Conservation (phyloP, 2,329 filamentous ascomycete genomes). For the Purpureocillium lavendulum region DNA sequence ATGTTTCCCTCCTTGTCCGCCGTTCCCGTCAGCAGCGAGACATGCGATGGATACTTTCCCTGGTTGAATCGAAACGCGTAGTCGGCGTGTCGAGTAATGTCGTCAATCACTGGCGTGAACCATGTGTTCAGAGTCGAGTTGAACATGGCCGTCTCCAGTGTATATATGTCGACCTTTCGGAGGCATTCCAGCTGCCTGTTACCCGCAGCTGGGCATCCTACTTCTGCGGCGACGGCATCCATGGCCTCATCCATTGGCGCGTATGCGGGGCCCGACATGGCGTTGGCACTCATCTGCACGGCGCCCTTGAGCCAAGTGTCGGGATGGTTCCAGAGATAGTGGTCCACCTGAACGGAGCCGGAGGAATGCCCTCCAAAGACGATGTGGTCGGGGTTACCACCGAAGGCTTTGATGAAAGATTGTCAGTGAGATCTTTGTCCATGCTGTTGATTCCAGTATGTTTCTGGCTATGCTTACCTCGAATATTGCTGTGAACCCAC, state of each 20-base stretch:
- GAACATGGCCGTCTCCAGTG: too few relatives aligned
- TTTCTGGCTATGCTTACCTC: too few relatives aligned
- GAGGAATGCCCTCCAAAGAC: constrained; percentile 34
- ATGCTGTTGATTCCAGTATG: too few relatives aligned
- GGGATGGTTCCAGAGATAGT: constrained; percentile 33
- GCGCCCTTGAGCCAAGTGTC: constrained; percentile 27
- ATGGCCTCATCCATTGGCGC: constrained; percentile 26
- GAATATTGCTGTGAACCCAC: too few relatives aligned
- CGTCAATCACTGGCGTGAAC: constrained; percentile 30
- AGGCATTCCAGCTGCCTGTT: constrained; percentile 27
- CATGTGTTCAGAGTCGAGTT: constrained; percentile 25
- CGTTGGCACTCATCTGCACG: constrained; percentile 33
- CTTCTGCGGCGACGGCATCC: constrained; percentile 25
- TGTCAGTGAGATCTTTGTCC: too few relatives aligned
- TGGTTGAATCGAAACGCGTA: constrained; percentile 10
- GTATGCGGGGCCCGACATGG: constrained; percentile 28
- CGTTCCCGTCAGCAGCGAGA: constrained; percentile 26
- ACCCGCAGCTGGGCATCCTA: constrained; percentile 22
- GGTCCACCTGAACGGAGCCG: constrained; percentile 27
- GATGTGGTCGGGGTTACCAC: constrained; percentile 34
- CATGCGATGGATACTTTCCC: constrained; percentile 19
- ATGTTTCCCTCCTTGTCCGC: constrained; percentile 27
- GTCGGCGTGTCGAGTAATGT: constrained; percentile 22
- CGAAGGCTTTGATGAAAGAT: constrained; percentile 22
- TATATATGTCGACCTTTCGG: constrained; percentile 14